Evolutionary conservation across 192 early-diverging fungal species (phyloP).

Genomic region (Backusella parvicylindrica): DNA sequence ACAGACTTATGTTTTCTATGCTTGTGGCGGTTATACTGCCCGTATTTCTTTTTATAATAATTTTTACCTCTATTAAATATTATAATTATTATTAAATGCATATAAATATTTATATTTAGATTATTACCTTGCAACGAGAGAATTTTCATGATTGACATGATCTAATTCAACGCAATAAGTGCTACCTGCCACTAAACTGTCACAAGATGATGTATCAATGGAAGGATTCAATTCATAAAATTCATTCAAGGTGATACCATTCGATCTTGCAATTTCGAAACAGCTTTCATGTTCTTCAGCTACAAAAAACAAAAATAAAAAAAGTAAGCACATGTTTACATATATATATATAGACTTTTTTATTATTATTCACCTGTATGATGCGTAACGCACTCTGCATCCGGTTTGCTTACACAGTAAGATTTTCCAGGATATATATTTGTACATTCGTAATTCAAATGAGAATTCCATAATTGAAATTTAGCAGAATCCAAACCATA

Average conservation of each 20-base stretch:
- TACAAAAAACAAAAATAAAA: no score
- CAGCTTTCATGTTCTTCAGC: neutral
- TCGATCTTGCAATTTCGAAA: slow-evolving; percentile 6
- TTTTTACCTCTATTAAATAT: neutral
- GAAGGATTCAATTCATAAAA: slow-evolving; percentile 14
- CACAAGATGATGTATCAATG: neutral
- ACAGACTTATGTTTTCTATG: neutral
- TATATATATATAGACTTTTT: neutral
- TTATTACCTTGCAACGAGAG: neutral
- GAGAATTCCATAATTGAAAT: slow-evolving; percentile 21
- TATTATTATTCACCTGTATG: neutral
- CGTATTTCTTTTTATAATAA: neutral
- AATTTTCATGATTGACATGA: neutral
- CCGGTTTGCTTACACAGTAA: slow-evolving; percentile 17
- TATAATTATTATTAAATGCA: neutral
- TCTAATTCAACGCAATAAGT: neutral
- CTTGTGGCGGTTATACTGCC: neutral
- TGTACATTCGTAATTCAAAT: slow-evolving; percentile 22
- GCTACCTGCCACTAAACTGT: neutral
- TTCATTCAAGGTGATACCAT: slow-evolving; percentile 8
- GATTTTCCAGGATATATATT: slow-evolving; percentile 22
- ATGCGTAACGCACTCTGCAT: neutral
- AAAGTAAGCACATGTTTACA: no score
- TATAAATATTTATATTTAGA: neutral
- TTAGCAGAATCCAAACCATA: slow-evolving; percentile 2